phyloP scores from a whole-genome alignment of 2,329 filamentous ascomycete genomes.

The Ceratocystiopsis sp. region DNA sequence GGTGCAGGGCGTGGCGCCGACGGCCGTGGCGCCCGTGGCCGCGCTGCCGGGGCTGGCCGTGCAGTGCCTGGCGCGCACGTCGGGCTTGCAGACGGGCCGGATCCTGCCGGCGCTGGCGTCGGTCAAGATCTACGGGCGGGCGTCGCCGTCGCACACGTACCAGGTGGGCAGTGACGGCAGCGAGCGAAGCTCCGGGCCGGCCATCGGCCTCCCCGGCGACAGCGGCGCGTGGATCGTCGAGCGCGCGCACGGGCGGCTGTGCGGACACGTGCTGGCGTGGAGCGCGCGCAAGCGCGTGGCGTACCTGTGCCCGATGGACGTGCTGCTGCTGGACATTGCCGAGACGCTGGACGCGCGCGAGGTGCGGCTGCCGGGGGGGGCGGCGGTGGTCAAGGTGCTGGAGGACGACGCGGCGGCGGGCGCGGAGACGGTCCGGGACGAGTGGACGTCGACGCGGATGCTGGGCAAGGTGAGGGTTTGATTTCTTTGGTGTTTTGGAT shows the following conservation, averaged over 20 bases:
- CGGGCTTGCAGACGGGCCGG: slow-evolving; percentile 61
- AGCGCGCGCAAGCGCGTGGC: slow-evolving; percentile 64
- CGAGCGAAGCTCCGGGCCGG: no score
- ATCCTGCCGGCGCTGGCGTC: slow-evolving; percentile 65
- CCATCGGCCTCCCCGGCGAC: slow-evolving; percentile 63
- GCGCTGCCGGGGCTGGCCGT: slow-evolving; percentile 60
- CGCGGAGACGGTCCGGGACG: background rate
- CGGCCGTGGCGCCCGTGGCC: slow-evolving; percentile 38
- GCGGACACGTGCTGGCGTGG: slow-evolving; percentile 82
- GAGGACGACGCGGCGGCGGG: slow-evolving; percentile 2
- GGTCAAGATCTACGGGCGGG: slow-evolving; percentile 74
- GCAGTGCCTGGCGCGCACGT: slow-evolving; percentile 77
- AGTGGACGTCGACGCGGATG: background rate
- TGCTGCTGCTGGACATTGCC: slow-evolving; percentile 71
- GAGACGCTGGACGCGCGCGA: slow-evolving; percentile 54
- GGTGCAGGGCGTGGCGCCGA: slow-evolving; percentile 39
- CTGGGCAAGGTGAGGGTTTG: no score
- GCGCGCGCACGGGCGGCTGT: slow-evolving; percentile 59
- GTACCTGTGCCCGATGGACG: slow-evolving; percentile 91
- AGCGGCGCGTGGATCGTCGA: slow-evolving; percentile 89
- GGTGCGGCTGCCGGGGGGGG: slow-evolving; percentile 53
- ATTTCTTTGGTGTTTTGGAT: no score
- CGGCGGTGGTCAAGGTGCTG: slow-evolving; percentile 20
- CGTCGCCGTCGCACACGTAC: slow-evolving; percentile 59
- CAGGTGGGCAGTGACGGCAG: slow-evolving; percentile 22